Evolutionary conservation across 495 filamentous ascomycete genomes (phyloP).

Genomic region (Clohesyomyces aquaticus): DNA sequence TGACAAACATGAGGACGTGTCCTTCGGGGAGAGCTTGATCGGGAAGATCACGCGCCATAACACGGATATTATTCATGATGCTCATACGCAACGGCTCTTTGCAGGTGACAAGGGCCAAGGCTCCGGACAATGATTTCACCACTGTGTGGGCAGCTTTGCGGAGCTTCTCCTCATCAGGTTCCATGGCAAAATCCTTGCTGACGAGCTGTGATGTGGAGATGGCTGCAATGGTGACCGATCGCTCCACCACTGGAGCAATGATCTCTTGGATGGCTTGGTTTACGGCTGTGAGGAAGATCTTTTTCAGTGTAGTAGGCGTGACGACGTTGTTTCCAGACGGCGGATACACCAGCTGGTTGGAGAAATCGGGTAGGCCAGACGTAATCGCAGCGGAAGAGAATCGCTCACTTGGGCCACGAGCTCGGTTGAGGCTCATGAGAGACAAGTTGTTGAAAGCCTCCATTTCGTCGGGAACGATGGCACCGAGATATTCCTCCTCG

Average conservation of each 20-base stretch:
- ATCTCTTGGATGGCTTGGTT: conserved; percentile 90
- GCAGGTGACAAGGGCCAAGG: conserved; percentile 93
- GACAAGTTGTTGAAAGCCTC: conserved; percentile 76
- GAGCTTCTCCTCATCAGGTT: conserved; percentile 84
- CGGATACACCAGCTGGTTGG: conserved; percentile 71
- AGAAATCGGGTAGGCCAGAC: conserved; percentile 77
- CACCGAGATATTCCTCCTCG: conserved; percentile 59
- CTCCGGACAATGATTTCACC: conserved; percentile 89
- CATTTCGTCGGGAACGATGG: conserved; percentile 66
- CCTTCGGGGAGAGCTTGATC: conserved; percentile 85
- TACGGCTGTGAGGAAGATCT: conserved; percentile 81
- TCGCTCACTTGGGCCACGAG: conserved; percentile 65
- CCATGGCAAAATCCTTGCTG: conserved; percentile 92
- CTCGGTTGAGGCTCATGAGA: conserved; percentile 69
- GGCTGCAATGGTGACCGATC: conserved; percentile 94
- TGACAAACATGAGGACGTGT: conserved; percentile 92
- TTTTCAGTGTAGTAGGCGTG: conserved; percentile 61
- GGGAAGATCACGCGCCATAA: conserved; percentile 65
- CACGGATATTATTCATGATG: conserved; percentile 94
- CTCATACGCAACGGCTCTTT: conserved; percentile 95
- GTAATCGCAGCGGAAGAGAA: conserved; percentile 74
- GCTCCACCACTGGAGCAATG: conserved; percentile 93
- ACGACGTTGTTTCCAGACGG: conserved; percentile 68
- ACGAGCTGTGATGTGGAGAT: conserved; percentile 94
- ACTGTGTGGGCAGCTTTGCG: conserved; percentile 84